Evolutionary conservation across 306 rosid genomes (phyloP).

Genomic region (barrel medic (Medicago truncatula)): MtrunA17r5.0-ANR NC_053044.1:57559501-57560000

Average conservation of each 20-base stretch:
- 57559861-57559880: not conserved
- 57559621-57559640: too few species aligned
- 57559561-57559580: too few species aligned
- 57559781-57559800: conserved; percentile 7
- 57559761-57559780: conserved; percentile 36
- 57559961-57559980: not conserved
- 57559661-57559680: not conserved
- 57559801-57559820: not conserved
- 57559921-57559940: conserved; percentile 53
- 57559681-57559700: not conserved
- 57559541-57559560: not conserved
- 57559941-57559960: conserved; percentile 1
- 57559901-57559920: conserved; percentile 45
- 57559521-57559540: not conserved
- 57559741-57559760: conserved; percentile 46
- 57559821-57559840: too few species aligned
- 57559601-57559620: not conserved
- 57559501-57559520: not conserved
- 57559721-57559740: conserved; percentile 38
- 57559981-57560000: not conserved
- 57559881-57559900: conserved; percentile 30
- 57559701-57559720: conserved; percentile 26
- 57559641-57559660: not conserved
- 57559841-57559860: too few species aligned
- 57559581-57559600: not conserved